These are phyloP conservation scores for Marasmius oreades DNA, from an alignment of 1,284 basidiomycete genomes.

Conservation along the genomic window DNA sequence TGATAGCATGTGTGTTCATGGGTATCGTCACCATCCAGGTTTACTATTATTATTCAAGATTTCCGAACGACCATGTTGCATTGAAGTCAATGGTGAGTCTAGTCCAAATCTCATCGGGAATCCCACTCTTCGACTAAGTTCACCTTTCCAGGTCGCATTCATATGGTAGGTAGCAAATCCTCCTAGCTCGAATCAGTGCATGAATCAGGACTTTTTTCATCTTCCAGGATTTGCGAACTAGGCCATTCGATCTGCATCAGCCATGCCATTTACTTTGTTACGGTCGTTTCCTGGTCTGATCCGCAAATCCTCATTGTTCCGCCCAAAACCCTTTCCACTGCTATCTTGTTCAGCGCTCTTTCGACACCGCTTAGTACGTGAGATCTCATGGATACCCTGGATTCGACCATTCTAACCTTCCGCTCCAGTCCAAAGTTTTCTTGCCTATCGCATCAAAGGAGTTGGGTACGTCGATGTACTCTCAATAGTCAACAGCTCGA, in stretches of 20 bases:
- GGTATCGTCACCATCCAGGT: slow-evolving; percentile 9
- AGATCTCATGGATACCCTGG: too few species aligned
- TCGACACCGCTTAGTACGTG: background rate
- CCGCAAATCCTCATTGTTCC: background rate
- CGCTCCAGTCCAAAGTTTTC: background rate
- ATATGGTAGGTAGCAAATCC: slow-evolving; percentile 1
- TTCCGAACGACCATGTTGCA: slow-evolving; percentile 6
- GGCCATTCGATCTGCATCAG: slow-evolving; percentile 9
- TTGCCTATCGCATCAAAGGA: background rate
- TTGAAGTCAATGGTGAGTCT: slow-evolving; percentile 6
- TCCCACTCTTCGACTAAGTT: background rate
- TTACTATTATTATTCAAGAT: slow-evolving; percentile 9
- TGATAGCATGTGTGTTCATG: slow-evolving; percentile 8
- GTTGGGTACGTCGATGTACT: background rate
- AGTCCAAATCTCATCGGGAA: too few species aligned
- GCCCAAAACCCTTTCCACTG: background rate
- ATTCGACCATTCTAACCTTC: background rate
- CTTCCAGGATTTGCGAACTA: slow-evolving; percentile 7
- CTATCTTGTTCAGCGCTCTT: background rate
- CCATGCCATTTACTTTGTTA: slow-evolving; percentile 5
- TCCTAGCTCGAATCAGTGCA: background rate
- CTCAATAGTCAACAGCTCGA: background rate
- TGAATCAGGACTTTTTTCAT: too few species aligned
- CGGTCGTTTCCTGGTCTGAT: background rate
- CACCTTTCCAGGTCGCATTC: background rate